Evolutionary conservation across 2,329 filamentous ascomycete genomes (phyloP), one percentile per base, ranked within the genome.

Genomic region (Verticillium nonalfalfae): DNA sequence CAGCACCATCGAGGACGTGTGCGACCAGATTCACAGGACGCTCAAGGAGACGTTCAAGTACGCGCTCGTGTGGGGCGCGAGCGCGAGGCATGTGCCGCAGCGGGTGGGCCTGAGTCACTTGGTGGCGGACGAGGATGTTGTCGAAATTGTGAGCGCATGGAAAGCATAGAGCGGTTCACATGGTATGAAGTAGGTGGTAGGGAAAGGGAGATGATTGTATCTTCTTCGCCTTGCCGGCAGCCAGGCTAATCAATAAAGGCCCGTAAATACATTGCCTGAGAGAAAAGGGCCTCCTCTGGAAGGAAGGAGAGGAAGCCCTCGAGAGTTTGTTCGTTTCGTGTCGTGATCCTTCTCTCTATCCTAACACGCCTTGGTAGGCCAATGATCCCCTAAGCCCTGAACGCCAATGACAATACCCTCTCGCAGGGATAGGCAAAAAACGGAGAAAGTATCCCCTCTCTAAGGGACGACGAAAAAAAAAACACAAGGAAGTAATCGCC

Each of bases 11-110:
- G 95, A 98, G 78, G 94, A 99, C 75, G 95, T 99, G 10, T 99
- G 95, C 76, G 95, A 99, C 75, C 87, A 91, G 69, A 90, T 99
- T 67, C 95, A 99, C 78, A 84, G 95, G 64, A 95, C 87, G 33
- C 79, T 99, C 67, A 99, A 98, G 85, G 96, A 99, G 65, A 97
- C 93, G 4, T 99, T 98, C 84, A 99, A 98, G 81, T 97, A 98
- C 78, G 96, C 95, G 3, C 78, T 98, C 67, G 95, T 99, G 0
- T 99, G 96, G 96, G 95, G 95, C 4, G 93, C 93, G 18, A 98
- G 94, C 75, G 95, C 95, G 39, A 87, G 92, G 70, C 96, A 99
- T 80, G 83, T 98, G 39, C 95, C 96, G 39, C 95, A 99, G 80
- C 82, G 95, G 65, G 94, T 97, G 40, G 96, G 95, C 1, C 75